Evolutionary conservation across 441 rosid genomes (phyloP).

Genomic region (Rhodomyrtus psidioides): DNA sequence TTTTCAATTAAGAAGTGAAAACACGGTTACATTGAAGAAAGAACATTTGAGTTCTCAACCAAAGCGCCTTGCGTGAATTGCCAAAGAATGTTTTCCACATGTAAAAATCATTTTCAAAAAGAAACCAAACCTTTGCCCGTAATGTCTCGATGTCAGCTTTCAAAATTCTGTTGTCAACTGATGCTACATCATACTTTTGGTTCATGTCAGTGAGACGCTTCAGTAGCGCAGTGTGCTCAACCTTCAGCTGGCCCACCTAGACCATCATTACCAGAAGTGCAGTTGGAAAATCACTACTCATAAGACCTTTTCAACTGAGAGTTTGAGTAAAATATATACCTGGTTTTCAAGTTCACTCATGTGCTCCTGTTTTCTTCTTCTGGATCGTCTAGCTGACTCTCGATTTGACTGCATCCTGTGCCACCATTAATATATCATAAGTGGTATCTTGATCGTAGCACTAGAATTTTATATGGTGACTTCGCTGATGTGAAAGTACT

Average conservation of each 20-base stretch:
- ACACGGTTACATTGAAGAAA: not conserved
- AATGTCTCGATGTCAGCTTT: slow-evolving; percentile 93
- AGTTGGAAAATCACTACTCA: not conserved
- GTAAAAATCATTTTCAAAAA: not conserved
- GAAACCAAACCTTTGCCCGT: slow-evolving; percentile 65
- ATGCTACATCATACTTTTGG: slow-evolving; percentile 70
- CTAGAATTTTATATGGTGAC: not conserved
- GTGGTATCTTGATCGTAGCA: not conserved
- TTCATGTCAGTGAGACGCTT: slow-evolving; percentile 62
- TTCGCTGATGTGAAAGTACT: not conserved
- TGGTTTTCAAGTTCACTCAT: slow-evolving; percentile 83
- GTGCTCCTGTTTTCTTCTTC: slow-evolving; percentile 89
- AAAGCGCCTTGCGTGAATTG: not conserved
- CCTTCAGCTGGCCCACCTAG: slow-evolving; percentile 81
- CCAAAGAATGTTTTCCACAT: not conserved
- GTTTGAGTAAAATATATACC: slow-evolving; percentile 29
- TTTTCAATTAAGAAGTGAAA: not conserved
- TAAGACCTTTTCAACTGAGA: not conserved
- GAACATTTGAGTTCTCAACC: not conserved
- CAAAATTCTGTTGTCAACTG: slow-evolving; percentile 82
- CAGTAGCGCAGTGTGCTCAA: slow-evolving; percentile 65
- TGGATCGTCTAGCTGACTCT: slow-evolving; percentile 96
- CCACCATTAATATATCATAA: slow-evolving; percentile 9
- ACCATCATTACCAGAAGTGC: slow-evolving; percentile 3
- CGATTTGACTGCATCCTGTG: slow-evolving; percentile 90